Conservation (phyloP, 345 rosid species). For the Melaleuca alternifolia region DNA sequence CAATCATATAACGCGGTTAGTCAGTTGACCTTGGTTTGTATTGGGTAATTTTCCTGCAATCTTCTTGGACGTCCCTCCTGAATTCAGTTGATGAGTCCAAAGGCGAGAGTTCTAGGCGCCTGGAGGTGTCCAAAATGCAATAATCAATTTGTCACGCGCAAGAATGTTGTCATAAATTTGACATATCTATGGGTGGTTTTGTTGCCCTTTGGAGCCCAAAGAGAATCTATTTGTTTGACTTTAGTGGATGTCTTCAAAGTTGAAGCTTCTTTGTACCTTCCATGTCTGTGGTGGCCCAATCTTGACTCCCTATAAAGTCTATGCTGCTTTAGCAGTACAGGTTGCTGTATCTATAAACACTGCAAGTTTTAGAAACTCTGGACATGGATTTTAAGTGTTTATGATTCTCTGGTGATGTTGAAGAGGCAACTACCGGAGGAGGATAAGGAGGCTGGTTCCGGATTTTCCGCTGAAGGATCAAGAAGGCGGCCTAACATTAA, state of each 20-base stretch:
- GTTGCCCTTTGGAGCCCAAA: not conserved
- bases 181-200: not conserved
- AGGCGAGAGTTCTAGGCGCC: not conserved
- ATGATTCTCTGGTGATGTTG: not conserved
- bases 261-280: conserved; percentile 5
- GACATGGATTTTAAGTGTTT: not conserved
- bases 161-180: not conserved
- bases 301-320: not conserved
- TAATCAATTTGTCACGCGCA: not conserved
- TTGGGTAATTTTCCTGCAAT: not conserved
- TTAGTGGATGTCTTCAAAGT: not conserved
- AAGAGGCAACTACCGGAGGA: conserved; percentile 4
- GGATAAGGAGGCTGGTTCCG: not conserved
- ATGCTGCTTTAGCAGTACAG: not conserved
- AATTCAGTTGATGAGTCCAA: not conserved
- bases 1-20: not conserved
- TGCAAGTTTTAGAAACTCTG: not conserved
- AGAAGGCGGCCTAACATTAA: conserved; percentile 1
- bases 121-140: not conserved
- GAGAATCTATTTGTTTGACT: not conserved
- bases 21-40: not conserved
- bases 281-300: not conserved
- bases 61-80: not conserved
- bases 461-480: not conserved
- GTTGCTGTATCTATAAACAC: not conserved